These are phyloP conservation scores for Groenewaldozyma auringiensis DNA, from an alignment of 1,139 yeast genomes.

Conservation along the genomic window DNA sequence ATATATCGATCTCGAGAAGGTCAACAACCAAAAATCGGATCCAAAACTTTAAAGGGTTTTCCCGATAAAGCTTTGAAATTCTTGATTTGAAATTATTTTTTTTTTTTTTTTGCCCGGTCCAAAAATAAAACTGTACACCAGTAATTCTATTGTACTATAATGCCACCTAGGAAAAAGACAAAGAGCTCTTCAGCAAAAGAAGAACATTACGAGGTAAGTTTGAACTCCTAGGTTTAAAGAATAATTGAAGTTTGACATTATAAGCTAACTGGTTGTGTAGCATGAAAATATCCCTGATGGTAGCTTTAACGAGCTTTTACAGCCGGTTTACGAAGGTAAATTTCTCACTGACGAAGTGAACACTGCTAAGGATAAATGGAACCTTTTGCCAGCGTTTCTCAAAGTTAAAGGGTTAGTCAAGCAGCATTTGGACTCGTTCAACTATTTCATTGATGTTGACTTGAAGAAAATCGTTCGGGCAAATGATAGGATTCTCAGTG, in stretches of 20 bases:
- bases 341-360: conserved; percentile 76
- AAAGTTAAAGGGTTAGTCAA: conserved; percentile 94
- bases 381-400: conserved; percentile 85
- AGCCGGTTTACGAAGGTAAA: conserved; percentile 82
- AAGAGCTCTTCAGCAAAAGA: not conserved
- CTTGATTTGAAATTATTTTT: no score
- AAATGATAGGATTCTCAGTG: conserved; percentile 79
- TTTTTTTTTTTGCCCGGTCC: not conserved
- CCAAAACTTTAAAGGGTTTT: not conserved
- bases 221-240: no score
- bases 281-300: conserved; percentile 12
- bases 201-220: no score
- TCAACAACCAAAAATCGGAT: not conserved
- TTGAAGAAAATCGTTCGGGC: conserved; percentile 87
- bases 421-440: conserved; percentile 94
- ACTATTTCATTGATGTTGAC: conserved; percentile 90
- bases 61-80: no score
- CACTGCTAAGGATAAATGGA: conserved; percentile 93
- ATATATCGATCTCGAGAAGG: not conserved
- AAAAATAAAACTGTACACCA: no score
- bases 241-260: no score
- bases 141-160: no score
- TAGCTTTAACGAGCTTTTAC: conserved; percentile 60
- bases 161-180: not conserved
- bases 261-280: no score